These are phyloP conservation scores for Suillus decipiens DNA, from an alignment of 768 basidiomycete species.

Conservation along the genomic window DNA sequence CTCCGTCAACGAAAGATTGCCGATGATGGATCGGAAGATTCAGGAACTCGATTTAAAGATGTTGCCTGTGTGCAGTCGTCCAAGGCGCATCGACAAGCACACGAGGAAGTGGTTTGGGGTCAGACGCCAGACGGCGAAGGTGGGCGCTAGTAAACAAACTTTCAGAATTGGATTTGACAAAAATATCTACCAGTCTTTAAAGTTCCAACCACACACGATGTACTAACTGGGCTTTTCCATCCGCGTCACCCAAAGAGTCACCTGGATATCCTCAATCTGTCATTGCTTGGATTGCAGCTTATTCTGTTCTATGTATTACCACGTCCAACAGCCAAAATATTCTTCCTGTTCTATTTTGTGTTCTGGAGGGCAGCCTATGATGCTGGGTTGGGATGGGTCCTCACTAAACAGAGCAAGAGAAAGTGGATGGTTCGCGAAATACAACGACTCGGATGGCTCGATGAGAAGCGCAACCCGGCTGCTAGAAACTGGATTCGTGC, in stretches of 20 bases:
- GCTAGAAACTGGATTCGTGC: constrained; percentile 81
- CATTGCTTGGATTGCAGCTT: constrained; percentile 75
- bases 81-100: constrained; percentile 11
- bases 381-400: constrained; percentile 88
- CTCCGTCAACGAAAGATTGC: constrained; percentile 26
- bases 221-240: constrained; percentile 81
- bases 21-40: neutral
- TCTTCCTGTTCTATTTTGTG: constrained; percentile 89
- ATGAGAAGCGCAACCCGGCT: constrained; percentile 59
- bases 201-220: constrained; percentile 91
- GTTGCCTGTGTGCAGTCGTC: constrained; percentile 15
- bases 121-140: constrained; percentile 84
- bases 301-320: constrained; percentile 71
- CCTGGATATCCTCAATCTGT: constrained; percentile 84
- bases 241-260: constrained; percentile 86
- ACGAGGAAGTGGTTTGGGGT: constrained; percentile 79
- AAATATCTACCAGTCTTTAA: constrained; percentile 68
- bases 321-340: constrained; percentile 49
- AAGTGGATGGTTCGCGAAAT: constrained; percentile 90
- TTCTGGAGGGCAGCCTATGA: constrained; percentile 95
- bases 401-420: constrained; percentile 94
- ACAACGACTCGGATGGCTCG: constrained; percentile 85
- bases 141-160: constrained; percentile 30
- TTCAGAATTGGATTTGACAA: constrained; percentile 11
- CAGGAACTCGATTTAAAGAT: neutral